Base-by-base conservation (phyloP, 2,329 filamentous ascomycete genomes). In the Aspergillus pseudoterreus region DNA sequence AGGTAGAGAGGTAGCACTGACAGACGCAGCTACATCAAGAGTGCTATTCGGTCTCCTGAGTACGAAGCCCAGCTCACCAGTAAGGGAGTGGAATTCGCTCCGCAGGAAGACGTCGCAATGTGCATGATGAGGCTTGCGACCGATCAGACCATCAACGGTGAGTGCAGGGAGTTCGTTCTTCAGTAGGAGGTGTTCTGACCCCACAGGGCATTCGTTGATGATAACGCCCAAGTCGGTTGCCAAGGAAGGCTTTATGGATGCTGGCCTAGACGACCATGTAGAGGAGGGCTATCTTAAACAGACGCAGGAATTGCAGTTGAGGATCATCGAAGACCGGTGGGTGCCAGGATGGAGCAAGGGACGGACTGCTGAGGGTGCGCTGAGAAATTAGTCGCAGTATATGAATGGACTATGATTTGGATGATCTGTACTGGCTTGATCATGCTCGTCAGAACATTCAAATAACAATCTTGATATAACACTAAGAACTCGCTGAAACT, bases 241-340 rank as follows among this genome's bases (percentile, higher is more conserved):
- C 2, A 70, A 72, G 38, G 67, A 73, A 55, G 72, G 73, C 0
- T 76, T 68, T 54, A 69, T 65, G 59, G 73, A 75, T 52, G 61
- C 70, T 8, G 66, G 71, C 42, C 63, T 68, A 55, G 71, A 75
- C 47, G 71, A 75, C 53, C 67, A 69, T 43, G 53, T 54, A 2
- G 67, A 73, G 24, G 71, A 73, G 36, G 64, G 57, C 4, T 73
- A 74, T 43, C 61, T 75, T 27, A 72, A 71, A 51, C 63, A 65
- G 19, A 67, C 63, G 6, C 72, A 76, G 46, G 67, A 67, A 12
- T 60, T 64, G 1, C 73, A 76, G 55, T 55, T 75, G 22, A 60
- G 64, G n/a, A 73, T 73, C 27, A 75, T 75, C 41, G 70, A 74
- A 48, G 72, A 75, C 45, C 65, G 68, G 50, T 75, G 72, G 72